These are phyloP conservation scores for Xerocomus potaroensis DNA, from an alignment of 768 basidiomycete species.

Conservation along the genomic window DNA sequence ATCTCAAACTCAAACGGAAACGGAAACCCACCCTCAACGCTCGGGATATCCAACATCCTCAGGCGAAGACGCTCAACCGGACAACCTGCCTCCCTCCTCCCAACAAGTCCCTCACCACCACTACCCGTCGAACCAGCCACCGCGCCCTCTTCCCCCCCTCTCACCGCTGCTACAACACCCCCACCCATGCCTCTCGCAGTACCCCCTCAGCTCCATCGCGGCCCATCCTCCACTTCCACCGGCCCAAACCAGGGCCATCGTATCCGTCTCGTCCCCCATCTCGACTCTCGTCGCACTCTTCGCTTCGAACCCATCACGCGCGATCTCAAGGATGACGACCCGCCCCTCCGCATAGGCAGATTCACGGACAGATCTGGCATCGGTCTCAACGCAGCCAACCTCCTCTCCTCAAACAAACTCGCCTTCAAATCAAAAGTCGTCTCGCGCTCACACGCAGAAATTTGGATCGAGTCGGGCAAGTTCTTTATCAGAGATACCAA, in stretches of 20 bases:
- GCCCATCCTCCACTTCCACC: slow-evolving; percentile 15
- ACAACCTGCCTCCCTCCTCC: slow-evolving; percentile 35
- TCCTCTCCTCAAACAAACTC: slow-evolving; percentile 74
- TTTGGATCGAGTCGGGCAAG: slow-evolving; percentile 71
- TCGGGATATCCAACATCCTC: slow-evolving; percentile 60
- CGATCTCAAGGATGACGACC: slow-evolving; percentile 68
- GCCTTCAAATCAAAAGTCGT: slow-evolving; percentile 97
- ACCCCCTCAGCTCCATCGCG: slow-evolving; percentile 19
- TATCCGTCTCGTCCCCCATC: slow-evolving; percentile 92
- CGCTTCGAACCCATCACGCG: slow-evolving; percentile 90
- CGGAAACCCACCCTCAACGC: slow-evolving; percentile 27
- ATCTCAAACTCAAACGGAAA: slow-evolving; percentile 32
- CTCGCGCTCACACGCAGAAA: slow-evolving; percentile 89
- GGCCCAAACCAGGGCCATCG: slow-evolving; percentile 48
- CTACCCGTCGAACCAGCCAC: slow-evolving; percentile 4
- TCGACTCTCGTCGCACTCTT: slow-evolving; percentile 84
- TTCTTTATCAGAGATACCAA: slow-evolving; percentile 92
- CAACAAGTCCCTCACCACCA: slow-evolving; percentile 7
- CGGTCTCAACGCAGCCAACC: slow-evolving; percentile 60
- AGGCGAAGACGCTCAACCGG: slow-evolving; percentile 64
- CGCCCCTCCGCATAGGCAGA: slow-evolving; percentile 81
- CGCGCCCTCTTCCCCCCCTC: slow-evolving; percentile 14
- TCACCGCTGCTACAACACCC: slow-evolving; percentile 8
- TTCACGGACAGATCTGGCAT: slow-evolving; percentile 85
- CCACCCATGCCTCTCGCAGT: slow-evolving; percentile 19